phyloP scores from a whole-genome alignment of 2,329 filamentous ascomycete genomes.

The Colletotrichum graminicola region DNA sequence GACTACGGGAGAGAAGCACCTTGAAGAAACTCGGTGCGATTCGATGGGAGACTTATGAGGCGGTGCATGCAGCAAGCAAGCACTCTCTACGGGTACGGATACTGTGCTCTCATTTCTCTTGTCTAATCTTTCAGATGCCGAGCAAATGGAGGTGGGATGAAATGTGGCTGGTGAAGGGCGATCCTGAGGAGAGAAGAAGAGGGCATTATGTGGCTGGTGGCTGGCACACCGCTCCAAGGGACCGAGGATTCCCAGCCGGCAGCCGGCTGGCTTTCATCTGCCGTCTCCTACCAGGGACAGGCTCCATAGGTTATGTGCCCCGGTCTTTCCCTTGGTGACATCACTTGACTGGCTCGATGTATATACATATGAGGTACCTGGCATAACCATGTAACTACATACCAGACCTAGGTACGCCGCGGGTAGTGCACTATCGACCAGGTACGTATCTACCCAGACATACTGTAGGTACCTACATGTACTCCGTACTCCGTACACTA shows the following conservation, averaged over 20 bases:
- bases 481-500: too few species aligned
- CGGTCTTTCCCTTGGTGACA: conserved; percentile 15
- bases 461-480: too few species aligned
- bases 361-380: background rate
- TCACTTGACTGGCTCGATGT: conserved; percentile 2
- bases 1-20: background rate
- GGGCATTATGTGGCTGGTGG: background rate
- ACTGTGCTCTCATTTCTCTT: background rate
- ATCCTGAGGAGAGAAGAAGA: background rate
- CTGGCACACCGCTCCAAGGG: too few species aligned
- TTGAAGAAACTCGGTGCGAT: conserved; percentile 26
- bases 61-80: conserved; percentile 6
- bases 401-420: too few species aligned
- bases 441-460: too few species aligned
- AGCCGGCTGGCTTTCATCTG: background rate
- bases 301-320: too few species aligned
- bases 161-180: conserved; percentile 3
- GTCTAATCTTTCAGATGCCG: background rate
- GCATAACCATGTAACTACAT: too few species aligned
- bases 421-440: too few species aligned
- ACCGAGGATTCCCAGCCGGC: background rate
- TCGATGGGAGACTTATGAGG: conserved; percentile 10
- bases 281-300: too few species aligned
- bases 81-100: too few species aligned
- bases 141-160: background rate